phyloP scores from a whole-genome alignment of 192 early-diverging fungal species.

The Coemansia sp. region DNA sequence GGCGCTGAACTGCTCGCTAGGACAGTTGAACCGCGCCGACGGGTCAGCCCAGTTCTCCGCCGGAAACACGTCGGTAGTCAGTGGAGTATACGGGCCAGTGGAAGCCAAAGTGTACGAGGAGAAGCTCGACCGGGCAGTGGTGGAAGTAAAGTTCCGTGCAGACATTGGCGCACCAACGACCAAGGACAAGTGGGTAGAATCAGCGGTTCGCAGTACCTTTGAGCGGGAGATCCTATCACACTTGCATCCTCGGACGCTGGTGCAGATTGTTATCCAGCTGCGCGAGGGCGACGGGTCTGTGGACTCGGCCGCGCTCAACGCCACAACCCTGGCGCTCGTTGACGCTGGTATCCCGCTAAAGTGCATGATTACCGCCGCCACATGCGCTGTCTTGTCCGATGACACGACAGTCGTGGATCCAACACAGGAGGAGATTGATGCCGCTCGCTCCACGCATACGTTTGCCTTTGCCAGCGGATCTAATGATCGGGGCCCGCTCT shows the following conservation, averaged over 20 bases:
- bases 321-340: conserved; percentile 77
- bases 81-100: conserved; percentile 83
- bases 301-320: conserved; percentile 77
- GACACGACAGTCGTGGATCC: conserved; percentile 76
- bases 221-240: conserved; percentile 73
- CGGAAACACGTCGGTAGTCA: conserved; percentile 75
- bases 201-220: conserved; percentile 66
- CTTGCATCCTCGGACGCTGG: conserved; percentile 82
- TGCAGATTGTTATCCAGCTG: conserved; percentile 87
- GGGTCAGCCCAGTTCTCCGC: conserved; percentile 83
- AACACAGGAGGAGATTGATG: conserved; percentile 67
- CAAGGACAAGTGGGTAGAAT: conserved; percentile 75
- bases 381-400: conserved; percentile 65
- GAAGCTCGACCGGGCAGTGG: conserved; percentile 79
- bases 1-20: conserved; percentile 67
- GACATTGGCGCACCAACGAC: conserved; percentile 63
- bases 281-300: conserved; percentile 85
- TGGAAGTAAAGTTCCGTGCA: conserved; percentile 80
- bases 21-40: conserved; percentile 73
- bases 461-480: conserved; percentile 67
- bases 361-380: conserved; percentile 65
- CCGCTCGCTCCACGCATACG: conserved; percentile 72
- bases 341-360: conserved; percentile 89
- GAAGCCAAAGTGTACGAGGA: conserved; percentile 87
- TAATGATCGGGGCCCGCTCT: conserved; percentile 35